These are phyloP conservation scores for Petunia hybrid DNA, from an alignment of 305 asterid genomes.

Conservation along the genomic window DNA sequence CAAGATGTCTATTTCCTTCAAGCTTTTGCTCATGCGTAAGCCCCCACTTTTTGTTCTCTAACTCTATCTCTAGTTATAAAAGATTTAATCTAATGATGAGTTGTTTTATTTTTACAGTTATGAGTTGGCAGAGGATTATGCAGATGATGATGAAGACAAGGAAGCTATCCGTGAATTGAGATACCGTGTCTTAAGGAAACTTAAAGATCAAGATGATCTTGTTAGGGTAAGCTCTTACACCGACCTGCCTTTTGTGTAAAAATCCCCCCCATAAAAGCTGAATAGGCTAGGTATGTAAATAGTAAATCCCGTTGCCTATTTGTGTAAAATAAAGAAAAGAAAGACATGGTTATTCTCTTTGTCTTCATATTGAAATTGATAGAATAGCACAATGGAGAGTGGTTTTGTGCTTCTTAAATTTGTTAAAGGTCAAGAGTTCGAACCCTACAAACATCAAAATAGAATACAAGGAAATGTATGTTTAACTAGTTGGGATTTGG, in stretches of 20 bases:
- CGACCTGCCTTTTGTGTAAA: not conserved
- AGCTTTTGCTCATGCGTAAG: slow-evolving; percentile 76
- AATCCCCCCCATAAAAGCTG: too few species aligned
- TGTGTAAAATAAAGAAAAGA: not conserved
- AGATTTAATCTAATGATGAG: slow-evolving; percentile 8
- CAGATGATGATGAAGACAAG: slow-evolving; percentile 74
- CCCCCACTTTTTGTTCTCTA: not conserved
- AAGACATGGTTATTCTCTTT: not conserved
- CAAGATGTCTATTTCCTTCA: slow-evolving; percentile 70
- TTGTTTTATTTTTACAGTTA: slow-evolving; percentile 45
- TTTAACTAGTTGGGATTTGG: not conserved
- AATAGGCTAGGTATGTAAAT: too few species aligned
- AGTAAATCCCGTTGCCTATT: too few species aligned
- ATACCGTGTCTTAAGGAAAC: slow-evolving; percentile 65
- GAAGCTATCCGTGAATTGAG: slow-evolving; percentile 59
- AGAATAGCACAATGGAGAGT: too few species aligned
- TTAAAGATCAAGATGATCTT: slow-evolving; percentile 56
- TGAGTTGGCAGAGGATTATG: slow-evolving; percentile 69
- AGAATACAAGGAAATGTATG: not conserved
- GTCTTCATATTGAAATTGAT: not conserved
- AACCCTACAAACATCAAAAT: not conserved
- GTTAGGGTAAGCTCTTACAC: slow-evolving; percentile 50
- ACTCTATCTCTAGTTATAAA: not conserved
- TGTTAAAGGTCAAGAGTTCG: too few species aligned
- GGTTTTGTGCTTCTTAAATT: too few species aligned